Evolutionary conservation across 139 green algal species (phyloP), one percentile per base, ranked within the genome.

Genomic region (Tetraselmis chui): DNA sequence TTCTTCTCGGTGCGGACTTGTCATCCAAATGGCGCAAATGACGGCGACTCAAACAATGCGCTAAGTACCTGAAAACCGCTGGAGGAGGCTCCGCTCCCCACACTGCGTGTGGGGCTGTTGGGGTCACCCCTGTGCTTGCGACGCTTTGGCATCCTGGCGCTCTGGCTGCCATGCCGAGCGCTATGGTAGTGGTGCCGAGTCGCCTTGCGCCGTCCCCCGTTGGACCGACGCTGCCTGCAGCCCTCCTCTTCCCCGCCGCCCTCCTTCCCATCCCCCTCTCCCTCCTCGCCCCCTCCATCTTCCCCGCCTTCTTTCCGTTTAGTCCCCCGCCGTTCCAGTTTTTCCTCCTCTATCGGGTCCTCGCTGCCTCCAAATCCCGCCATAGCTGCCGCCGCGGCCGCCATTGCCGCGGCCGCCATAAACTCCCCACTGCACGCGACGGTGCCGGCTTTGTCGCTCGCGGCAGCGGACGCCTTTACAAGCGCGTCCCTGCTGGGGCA

Each of bases 11-110:
- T n/a, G n/a, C n/a, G n/a, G n/a, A n/a, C n/a, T n/a, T n/a, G n/a
- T n/a, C n/a, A n/a, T n/a, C n/a, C n/a, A n/a, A n/a, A n/a, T n/a
- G n/a, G n/a, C n/a, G n/a, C n/a, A n/a, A n/a, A n/a, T n/a, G n/a
- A n/a, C n/a, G n/a, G n/a, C n/a, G n/a, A n/a, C n/a, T n/a, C n/a
- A n/a, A n/a, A n/a, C n/a, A n/a, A n/a, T n/a, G n/a, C n/a, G n/a
- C n/a, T n/a, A n/a, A n/a, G n/a, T n/a, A n/a, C n/a, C n/a, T 87
- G 83, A 79, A 88, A 89, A 75, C 86, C 86, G 26, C 81, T 86
- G 81, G 80, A 84, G 83, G 81, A 86, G n/a, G 86, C 86, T 29
- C 86, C 86, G 74, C 83, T 88, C 79, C 81, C 83, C 1, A 89
- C 86, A 2, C 77, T 84, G 59, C 86, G 77, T 5, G 79, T 59